phyloP scores from a whole-genome alignment of 2,329 filamentous ascomycete species.

The Periconia macrospinosa region DNA sequence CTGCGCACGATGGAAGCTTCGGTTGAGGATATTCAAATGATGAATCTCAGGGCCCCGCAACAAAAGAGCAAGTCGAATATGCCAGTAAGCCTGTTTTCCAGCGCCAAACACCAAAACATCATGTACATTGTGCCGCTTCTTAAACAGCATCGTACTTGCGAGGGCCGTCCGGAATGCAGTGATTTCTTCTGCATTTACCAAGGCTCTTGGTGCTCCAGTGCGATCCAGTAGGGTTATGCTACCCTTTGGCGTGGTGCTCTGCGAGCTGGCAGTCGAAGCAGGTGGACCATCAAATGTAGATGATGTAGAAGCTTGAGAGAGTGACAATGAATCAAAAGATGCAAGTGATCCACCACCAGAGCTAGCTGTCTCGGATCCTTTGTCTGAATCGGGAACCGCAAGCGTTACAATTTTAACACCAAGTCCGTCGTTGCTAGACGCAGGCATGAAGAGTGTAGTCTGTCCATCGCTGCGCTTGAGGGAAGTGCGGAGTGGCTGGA shows the following conservation, averaged over 20 bases:
- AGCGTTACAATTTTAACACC: conserved; percentile 69
- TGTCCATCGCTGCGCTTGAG: conserved; percentile 64
- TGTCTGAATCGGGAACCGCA: conserved; percentile 37
- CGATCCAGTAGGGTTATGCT: conserved; percentile 63
- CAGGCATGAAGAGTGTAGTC: conserved; percentile 69
- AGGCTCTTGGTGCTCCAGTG: conserved; percentile 59
- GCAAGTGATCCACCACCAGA: conserved; percentile 37
- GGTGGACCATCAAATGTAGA: conserved; percentile 22
- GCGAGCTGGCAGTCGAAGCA: conserved; percentile 19
- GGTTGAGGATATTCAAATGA: conserved; percentile 81
- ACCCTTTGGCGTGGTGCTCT: conserved; percentile 55
- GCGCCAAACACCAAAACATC: conserved; percentile 84
- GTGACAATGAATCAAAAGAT: conserved; percentile 36
- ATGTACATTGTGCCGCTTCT: conserved; percentile 68
- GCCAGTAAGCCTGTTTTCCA: conserved; percentile 89
- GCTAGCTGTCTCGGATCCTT: conserved; percentile 17
- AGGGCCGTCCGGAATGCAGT: conserved; percentile 71
- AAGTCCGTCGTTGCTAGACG: conserved; percentile 60
- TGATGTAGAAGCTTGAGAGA: conserved; percentile 25
- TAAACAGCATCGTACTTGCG: conserved; percentile 63
- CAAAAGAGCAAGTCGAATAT: conserved; percentile 80
- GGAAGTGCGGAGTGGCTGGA: conserved; percentile 64
- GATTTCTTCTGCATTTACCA: conserved; percentile 69
- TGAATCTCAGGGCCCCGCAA: conserved; percentile 70
- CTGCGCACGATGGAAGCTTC: conserved; percentile 63